A percentile compares a stretch with the other conserved stretches of the same genome.
phyloP scores from a whole-genome alignment of 805 yeast genomes.

The Candida mattraensis region DNA sequence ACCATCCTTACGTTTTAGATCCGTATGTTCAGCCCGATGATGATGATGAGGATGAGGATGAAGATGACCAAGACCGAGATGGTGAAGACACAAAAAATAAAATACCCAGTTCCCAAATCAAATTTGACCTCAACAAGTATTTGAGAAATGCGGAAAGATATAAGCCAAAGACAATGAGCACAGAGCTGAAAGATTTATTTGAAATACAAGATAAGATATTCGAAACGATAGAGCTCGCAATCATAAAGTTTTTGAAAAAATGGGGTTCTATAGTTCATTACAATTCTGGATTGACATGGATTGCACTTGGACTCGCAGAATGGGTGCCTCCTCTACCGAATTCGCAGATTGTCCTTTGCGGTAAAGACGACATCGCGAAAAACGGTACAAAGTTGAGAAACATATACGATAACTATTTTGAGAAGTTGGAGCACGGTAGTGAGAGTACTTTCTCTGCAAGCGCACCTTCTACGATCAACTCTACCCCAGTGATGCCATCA shows the following conservation, averaged over 20 bases:
- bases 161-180: slow-evolving; percentile 29
- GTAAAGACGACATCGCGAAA: slow-evolving; percentile 45
- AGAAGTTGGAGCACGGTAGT: slow-evolving; percentile 25
- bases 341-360: slow-evolving; percentile 54
- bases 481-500: slow-evolving; percentile 24
- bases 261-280: slow-evolving; percentile 81
- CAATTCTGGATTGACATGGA: slow-evolving; percentile 83
- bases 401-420: slow-evolving; percentile 33
- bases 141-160: slow-evolving; percentile 45
- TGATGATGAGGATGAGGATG: slow-evolving; percentile 37
- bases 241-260: slow-evolving; percentile 62
- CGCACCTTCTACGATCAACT: slow-evolving; percentile 22
- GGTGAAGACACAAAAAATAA: slow-evolving; percentile 25
- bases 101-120: slow-evolving; percentile 39
- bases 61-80: slow-evolving; percentile 29
- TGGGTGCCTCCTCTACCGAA: slow-evolving; percentile 74
- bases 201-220: slow-evolving; percentile 54
- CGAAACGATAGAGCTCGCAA: slow-evolving; percentile 55
- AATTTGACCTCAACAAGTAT: slow-evolving; percentile 61
- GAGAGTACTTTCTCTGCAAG: slow-evolving; percentile 16
- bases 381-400: slow-evolving; percentile 38
- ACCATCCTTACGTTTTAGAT: slow-evolving; percentile 79
- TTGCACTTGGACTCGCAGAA: slow-evolving; percentile 83
- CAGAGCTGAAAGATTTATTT: slow-evolving; percentile 35
- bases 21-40: slow-evolving; percentile 71